Conservation (phyloP, 768 basidiomycete species). For the Paxillus rubicundulus region DNA sequence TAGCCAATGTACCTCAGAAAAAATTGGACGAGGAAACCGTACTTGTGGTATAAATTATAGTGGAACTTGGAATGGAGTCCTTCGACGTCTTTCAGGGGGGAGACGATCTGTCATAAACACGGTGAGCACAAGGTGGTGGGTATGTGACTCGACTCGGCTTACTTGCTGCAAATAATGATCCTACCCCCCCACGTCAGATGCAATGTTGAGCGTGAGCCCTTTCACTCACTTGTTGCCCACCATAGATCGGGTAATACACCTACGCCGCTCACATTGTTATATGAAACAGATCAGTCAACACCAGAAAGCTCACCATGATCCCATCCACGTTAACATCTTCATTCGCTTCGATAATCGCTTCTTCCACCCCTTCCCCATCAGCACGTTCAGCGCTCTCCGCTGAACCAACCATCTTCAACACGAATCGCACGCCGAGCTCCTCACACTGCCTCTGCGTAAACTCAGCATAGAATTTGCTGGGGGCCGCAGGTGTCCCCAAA, state of each 20-base stretch:
- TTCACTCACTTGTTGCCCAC: constrained; percentile 70
- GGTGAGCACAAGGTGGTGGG: not conserved
- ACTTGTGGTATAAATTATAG: constrained; percentile 96
- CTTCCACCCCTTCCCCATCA: constrained; percentile 90
- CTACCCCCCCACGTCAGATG: constrained; percentile 36
- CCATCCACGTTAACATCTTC: constrained; percentile 83
- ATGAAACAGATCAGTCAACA: not conserved
- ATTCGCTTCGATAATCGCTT: constrained; percentile 94
- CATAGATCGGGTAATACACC: constrained; percentile 98
- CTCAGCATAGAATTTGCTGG: constrained; percentile 80
- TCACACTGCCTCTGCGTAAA: constrained; percentile 92
- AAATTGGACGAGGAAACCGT: constrained; percentile 14
- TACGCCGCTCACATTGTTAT: constrained; percentile 25
- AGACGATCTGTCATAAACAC: constrained; percentile 63
- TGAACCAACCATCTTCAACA: constrained; percentile 61
- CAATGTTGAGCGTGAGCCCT: not conserved
- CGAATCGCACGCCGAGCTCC: constrained; percentile 83
- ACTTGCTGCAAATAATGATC: constrained; percentile 98
- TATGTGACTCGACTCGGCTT: constrained; percentile 6
- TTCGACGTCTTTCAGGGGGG: constrained; percentile 96
- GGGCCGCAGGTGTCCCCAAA: constrained; percentile 77
- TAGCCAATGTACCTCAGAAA: not conserved
- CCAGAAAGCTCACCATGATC: constrained; percentile 73
- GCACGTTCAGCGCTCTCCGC: constrained; percentile 41
- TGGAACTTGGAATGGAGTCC: constrained; percentile 96